phyloP scores from a whole-genome alignment of 805 yeast species.

The Wickerhamomyces silvicola region DNA sequence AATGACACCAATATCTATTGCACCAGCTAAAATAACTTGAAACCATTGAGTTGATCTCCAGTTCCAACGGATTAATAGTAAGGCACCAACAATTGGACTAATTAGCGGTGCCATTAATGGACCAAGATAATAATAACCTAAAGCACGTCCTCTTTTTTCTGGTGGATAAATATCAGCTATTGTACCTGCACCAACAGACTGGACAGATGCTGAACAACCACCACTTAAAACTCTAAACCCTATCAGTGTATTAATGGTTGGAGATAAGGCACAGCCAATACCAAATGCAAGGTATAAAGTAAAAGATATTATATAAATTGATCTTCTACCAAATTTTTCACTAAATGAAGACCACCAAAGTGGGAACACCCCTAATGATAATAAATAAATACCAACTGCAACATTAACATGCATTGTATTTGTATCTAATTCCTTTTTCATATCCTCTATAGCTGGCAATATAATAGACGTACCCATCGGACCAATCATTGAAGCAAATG shows the following conservation, averaged over 20 bases:
- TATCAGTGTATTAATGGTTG: constrained; percentile 54
- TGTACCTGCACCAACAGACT: constrained; percentile 87
- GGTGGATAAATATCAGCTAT: constrained; percentile 66
- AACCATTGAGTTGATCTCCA: constrained; percentile 93
- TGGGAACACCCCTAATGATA: constrained; percentile 74
- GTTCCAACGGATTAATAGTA: constrained; percentile 62
- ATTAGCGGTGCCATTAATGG: constrained; percentile 74
- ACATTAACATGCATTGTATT: constrained; percentile 58
- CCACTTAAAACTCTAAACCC: constrained; percentile 68
- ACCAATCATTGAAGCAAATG: constrained; percentile 70
- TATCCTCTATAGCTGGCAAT: constrained; percentile 67
- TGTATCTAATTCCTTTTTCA: constrained; percentile 50
- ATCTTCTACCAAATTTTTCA: constrained; percentile 68
- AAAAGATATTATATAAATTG: constrained; percentile 67
- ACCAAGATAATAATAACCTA: constrained; percentile 78
- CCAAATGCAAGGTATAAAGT: constrained; percentile 55
- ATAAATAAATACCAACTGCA: constrained; percentile 71
- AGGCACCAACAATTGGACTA: constrained; percentile 79
- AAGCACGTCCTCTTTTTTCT: constrained; percentile 66
- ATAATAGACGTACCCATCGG: constrained; percentile 88
- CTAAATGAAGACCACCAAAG: constrained; percentile 85
- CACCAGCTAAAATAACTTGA: constrained; percentile 59
- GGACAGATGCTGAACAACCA: constrained; percentile 80
- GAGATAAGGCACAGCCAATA: constrained; percentile 66
- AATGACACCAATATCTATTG: constrained; percentile 40